Conservation (phyloP, 179 eudicot species). For the Spinacia oleracea region DNA sequence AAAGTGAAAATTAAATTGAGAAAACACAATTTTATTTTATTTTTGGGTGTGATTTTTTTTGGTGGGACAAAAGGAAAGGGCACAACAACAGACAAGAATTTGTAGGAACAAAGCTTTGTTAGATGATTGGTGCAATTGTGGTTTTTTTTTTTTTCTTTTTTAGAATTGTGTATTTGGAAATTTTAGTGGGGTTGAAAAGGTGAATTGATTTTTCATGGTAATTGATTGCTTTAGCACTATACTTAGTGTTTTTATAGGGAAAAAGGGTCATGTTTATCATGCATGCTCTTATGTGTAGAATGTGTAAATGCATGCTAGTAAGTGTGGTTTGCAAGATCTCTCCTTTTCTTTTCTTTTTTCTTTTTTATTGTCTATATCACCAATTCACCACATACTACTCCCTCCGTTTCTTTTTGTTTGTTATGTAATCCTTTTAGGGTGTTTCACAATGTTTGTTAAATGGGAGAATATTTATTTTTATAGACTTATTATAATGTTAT, state of each 20-base stretch:
- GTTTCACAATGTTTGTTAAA: too few species aligned
- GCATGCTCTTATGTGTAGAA: constrained; percentile 10
- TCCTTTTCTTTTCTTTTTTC: background rate
- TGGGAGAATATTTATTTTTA: too few species aligned
- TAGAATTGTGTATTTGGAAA: constrained; percentile 18
- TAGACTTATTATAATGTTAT: too few species aligned
- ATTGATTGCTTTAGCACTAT: constrained; percentile 28
- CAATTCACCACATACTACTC: too few species aligned
- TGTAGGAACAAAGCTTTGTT: constrained; percentile 40
- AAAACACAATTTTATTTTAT: background rate
- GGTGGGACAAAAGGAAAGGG: constrained; percentile 38
- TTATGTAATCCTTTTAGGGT: too few species aligned
- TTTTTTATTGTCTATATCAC: too few species aligned
- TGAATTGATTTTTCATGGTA: constrained; percentile 18
- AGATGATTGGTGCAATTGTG: constrained; percentile 28
- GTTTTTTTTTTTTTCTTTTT: background rate
- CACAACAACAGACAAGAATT: constrained; percentile 42
- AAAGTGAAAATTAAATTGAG: too few species aligned
- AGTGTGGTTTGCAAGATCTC: constrained; percentile 20
- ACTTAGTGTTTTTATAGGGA: background rate
- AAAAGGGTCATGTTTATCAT: constrained; percentile 31
- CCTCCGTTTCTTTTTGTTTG: too few species aligned
- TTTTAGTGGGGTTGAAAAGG: constrained; percentile 33
- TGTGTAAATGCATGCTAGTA: constrained; percentile 19
- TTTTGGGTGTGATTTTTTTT: constrained; percentile 13